Evolutionary conservation across 179 eudicot genomes (phyloP), one percentile per base, ranked within the genome.

Genomic region (Vitellaria paradoxa): DNA sequence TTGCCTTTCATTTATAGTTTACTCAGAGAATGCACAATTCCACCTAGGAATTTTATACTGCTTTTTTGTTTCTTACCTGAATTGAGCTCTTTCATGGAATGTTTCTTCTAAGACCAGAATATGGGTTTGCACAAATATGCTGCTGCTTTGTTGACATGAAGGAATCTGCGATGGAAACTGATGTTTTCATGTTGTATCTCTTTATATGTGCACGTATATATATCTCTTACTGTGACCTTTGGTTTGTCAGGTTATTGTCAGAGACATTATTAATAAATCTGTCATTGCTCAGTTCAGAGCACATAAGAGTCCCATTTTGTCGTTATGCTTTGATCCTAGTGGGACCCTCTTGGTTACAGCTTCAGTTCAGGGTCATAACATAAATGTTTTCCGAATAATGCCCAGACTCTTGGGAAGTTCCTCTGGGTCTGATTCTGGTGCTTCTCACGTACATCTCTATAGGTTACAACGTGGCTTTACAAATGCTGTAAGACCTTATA

Each of bases 391-490:
- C 78, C 85, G 87, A 53, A 92, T 92, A 82, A 74, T 86, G 83
- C 97, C 93, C 20, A 83, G 78, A 60, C 85, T 9, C 21, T 62
- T 77, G 20, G 86, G 81, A 73, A 80, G 70, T 83, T 85, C 88
- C 52, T 68, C 85, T 57, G 84, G 74, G 56, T 80, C 84, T 80
- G 86, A 87, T 80, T 70, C 88, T 37, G 72, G 81, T 65, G 80
- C 84, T 70, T 81, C 97, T 56, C 86, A 84, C 81, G 78, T 85
- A 72, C 97, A 95, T 82, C 92, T 95, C 60, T 95, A 90, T 74
- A 90, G 87, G 89, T 90, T 95, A 74, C 99, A 95, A 73, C 99
- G 99, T 74, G 97, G 97, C 76, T 76, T 91, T 15, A 95, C 97
- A 18, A 87, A 90, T 81, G 99, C 97, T 73, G 99, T 95, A 90